Percentiles rank a stretch among this genome's conserved stretches.
Evolutionary conservation across 768 basidiomycete genomes (phyloP).

Genomic region (Cystobasidium ongulense): DNA sequence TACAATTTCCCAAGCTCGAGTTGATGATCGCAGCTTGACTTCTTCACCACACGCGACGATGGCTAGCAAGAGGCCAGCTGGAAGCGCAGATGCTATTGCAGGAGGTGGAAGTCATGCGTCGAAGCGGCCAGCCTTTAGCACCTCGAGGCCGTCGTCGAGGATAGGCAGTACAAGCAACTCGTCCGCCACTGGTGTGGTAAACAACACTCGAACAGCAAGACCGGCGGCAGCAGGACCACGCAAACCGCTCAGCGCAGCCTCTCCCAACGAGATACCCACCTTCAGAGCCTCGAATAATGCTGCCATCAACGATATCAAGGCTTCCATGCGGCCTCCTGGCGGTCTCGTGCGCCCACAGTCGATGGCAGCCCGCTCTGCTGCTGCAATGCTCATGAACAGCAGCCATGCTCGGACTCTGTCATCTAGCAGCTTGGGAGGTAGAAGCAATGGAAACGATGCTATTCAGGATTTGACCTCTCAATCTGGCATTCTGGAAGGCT

Average conservation of each 20-base stretch:
- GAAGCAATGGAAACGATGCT: background rate
- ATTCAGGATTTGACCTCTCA: background rate
- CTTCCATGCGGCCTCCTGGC: background rate
- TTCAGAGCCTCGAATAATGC: constrained; percentile 3
- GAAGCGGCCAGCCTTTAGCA: constrained; percentile 5
- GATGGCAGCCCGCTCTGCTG: background rate
- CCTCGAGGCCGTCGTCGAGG: background rate
- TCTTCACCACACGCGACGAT: background rate
- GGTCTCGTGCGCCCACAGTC: background rate
- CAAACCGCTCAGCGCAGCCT: background rate
- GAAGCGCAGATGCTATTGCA: background rate
- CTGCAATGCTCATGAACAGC: background rate
- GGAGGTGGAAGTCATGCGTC: background rate
- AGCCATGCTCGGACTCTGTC: background rate
- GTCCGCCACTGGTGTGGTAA: background rate
- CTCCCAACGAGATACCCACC: background rate
- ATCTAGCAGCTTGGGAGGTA: background rate
- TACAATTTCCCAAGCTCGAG: no score
- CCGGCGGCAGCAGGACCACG: background rate
- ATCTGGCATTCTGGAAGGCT: background rate
- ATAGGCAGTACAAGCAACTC: background rate
- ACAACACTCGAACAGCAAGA: constrained; percentile 11
- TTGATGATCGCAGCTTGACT: background rate
- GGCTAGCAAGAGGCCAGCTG: background rate
- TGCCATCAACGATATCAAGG: constrained; percentile 9